phyloP scores from a whole-genome alignment of 495 filamentous ascomycete species.

The Astrothelium subdiscretum region DNA sequence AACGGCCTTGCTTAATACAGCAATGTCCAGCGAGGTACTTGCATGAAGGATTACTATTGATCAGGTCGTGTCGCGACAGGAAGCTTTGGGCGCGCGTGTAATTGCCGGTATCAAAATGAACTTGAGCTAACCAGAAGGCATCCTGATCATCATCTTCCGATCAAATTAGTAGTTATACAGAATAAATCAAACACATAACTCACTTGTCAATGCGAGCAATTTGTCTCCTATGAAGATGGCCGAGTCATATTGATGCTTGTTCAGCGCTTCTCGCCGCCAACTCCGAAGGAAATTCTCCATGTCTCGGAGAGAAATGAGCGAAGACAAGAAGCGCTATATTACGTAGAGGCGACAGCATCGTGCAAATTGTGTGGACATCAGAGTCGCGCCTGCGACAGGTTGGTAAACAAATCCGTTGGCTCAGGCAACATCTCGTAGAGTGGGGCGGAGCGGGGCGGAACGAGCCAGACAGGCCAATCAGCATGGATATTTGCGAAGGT shows the following conservation, averaged over 20 bases:
- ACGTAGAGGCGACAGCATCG: neutral
- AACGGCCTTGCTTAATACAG: slow-evolving; percentile 79
- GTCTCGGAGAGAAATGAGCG: neutral
- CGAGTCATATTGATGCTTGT: slow-evolving; percentile 88
- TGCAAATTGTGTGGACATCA: neutral
- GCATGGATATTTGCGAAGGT: no score
- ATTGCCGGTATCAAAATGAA: slow-evolving; percentile 89
- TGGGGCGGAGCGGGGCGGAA: neutral
- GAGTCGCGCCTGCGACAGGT: neutral
- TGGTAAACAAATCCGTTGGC: neutral
- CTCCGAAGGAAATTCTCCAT: slow-evolving; percentile 89
- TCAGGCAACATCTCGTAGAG: neutral
- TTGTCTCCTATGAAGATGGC: slow-evolving; percentile 97
- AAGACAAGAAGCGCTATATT: neutral
- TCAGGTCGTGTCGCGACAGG: slow-evolving; percentile 71
- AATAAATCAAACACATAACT: slow-evolving; percentile 17
- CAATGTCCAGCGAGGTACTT: slow-evolving; percentile 88
- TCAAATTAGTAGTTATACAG: neutral
- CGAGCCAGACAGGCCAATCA: no score
- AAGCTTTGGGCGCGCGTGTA: slow-evolving; percentile 81
- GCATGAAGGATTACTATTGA: slow-evolving; percentile 70
- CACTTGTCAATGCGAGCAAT: slow-evolving; percentile 84
- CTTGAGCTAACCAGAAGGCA: slow-evolving; percentile 87
- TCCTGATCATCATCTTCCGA: slow-evolving; percentile 70
- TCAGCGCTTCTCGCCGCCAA: slow-evolving; percentile 86